A percentile compares a stretch with the other conserved stretches of the same genome.
Conservation (phyloP, 257 asterid genomes). For the Linaria vulgaris region DNA sequence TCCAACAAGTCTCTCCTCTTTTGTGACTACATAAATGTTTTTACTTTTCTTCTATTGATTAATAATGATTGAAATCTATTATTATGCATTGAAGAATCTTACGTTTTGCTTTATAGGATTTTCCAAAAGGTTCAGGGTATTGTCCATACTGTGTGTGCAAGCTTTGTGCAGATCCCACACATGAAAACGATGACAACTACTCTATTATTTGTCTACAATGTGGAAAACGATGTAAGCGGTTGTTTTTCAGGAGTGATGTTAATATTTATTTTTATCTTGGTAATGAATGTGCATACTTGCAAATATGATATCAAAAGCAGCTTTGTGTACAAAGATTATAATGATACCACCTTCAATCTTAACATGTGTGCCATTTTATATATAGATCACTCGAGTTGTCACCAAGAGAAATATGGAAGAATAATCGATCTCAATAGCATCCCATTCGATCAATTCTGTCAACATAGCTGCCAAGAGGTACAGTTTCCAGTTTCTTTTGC, state of each 20-base stretch:
- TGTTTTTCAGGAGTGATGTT: not conserved
- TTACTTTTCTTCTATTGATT: too few relatives aligned
- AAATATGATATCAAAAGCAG: not conserved
- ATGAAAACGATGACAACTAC: conserved; percentile 11
- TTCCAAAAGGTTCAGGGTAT: conserved; percentile 28
- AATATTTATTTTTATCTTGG: not conserved
- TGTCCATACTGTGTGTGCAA: conserved; percentile 36
- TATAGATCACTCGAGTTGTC: conserved; percentile 64
- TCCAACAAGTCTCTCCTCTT: not conserved
- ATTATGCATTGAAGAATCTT: not conserved
- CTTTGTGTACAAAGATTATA: not conserved
- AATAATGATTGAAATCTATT: too few relatives aligned
- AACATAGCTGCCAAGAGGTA: conserved; percentile 48
- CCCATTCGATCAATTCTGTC: conserved; percentile 45
- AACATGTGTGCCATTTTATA: not conserved
- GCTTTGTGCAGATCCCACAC: conserved; percentile 18
- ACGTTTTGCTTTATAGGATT: conserved; percentile 7
- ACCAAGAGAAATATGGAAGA: conserved; percentile 24
- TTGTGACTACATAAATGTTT: too few relatives aligned
- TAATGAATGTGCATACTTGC: not conserved
- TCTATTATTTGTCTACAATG: conserved; percentile 45
- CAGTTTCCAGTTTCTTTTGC: too few relatives aligned
- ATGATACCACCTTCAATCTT: too few relatives aligned
- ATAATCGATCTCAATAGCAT: conserved; percentile 39
- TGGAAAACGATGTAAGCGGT: conserved; percentile 42